phyloP scores from a whole-genome alignment of 768 basidiomycete genomes.

The Mycena albidolilacea region DNA sequence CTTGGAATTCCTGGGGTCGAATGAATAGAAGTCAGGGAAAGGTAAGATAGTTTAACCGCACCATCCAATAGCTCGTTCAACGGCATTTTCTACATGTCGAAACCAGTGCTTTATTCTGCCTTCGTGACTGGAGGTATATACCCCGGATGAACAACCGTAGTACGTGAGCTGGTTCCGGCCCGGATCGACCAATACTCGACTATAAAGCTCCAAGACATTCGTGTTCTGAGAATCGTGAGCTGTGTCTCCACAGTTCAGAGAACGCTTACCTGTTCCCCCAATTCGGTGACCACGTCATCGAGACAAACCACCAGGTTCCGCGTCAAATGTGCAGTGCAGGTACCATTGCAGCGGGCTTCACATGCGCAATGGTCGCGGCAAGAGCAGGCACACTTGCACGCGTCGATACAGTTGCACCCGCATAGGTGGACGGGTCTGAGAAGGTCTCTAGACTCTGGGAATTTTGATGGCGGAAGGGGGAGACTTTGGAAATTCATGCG shows the following conservation, averaged over 20 bases:
- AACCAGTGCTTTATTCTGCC: constrained; percentile 13
- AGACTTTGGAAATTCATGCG: constrained; percentile 38
- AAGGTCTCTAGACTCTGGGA: constrained; percentile 12
- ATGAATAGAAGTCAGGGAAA: constrained; percentile 3
- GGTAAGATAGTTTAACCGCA: not conserved
- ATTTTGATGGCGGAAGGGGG: constrained; percentile 24
- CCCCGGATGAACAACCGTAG: constrained; percentile 38
- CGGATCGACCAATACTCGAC: constrained; percentile 29
- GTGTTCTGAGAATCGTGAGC: constrained; percentile 34
- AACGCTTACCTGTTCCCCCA: constrained; percentile 23
- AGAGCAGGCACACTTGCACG: constrained; percentile 31
- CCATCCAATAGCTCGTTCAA: constrained; percentile 15
- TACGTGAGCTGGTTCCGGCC: constrained; percentile 41
- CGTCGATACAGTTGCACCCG: constrained; percentile 29
- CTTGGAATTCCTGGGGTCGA: constrained; percentile 30
- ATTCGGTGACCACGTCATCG: constrained; percentile 5
- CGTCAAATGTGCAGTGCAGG: constrained; percentile 17
- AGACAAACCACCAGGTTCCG: constrained; percentile 36
- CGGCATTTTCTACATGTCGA: constrained; percentile 1
- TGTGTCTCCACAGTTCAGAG: not conserved
- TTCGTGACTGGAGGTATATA: not conserved
- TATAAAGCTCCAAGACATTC: constrained; percentile 42
- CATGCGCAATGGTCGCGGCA: constrained; percentile 37
- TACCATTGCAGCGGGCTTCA: constrained; percentile 13
- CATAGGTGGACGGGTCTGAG: constrained; percentile 25